Evolutionary conservation across 805 yeast species (phyloP).

Genomic region (Grigorovia jiainica): DNA sequence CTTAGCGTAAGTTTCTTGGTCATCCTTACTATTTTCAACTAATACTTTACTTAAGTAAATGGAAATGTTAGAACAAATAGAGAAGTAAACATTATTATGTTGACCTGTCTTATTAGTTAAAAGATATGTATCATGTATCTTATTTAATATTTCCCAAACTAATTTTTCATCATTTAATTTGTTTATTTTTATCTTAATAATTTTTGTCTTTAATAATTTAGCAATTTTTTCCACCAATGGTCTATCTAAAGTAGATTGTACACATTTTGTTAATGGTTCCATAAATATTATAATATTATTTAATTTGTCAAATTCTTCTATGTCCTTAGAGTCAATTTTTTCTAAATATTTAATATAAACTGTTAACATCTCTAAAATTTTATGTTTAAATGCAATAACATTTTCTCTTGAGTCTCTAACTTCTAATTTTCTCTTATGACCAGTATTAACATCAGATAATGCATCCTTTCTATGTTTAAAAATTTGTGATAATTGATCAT

Average conservation of each 20-base stretch:
- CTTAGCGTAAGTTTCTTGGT: constrained; percentile 29
- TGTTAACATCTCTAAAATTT: constrained; percentile 72
- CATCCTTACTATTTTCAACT: constrained; percentile 15
- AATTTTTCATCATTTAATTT: constrained; percentile 16
- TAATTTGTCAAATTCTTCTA: constrained; percentile 6
- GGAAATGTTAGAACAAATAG: constrained; percentile 46
- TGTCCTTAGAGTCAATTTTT: constrained; percentile 6
- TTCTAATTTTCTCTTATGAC: constrained; percentile 61
- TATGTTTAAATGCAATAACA: constrained; percentile 66
- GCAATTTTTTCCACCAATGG: constrained; percentile 66
- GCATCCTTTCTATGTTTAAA: constrained; percentile 76
- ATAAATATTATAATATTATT: constrained; percentile 34
- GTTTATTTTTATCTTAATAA: constrained; percentile 41
- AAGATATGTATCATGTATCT: constrained; percentile 35
- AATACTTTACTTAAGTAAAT: constrained; percentile 52
- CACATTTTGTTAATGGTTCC: constrained; percentile 48
- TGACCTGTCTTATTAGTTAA: constrained; percentile 29
- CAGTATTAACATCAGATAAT: constrained; percentile 43
- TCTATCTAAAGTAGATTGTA: constrained; percentile 60
- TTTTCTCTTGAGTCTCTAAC: constrained; percentile 72
- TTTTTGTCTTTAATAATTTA: constrained; percentile 51
- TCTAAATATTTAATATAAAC: constrained; percentile 42
- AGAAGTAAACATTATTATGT: constrained; percentile 34
- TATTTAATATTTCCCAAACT: constrained; percentile 24
- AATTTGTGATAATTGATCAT: constrained; percentile 70